Evolutionary conservation across 495 filamentous ascomycete species (phyloP).

Genomic region (Articulospora tetracladia): DNA sequence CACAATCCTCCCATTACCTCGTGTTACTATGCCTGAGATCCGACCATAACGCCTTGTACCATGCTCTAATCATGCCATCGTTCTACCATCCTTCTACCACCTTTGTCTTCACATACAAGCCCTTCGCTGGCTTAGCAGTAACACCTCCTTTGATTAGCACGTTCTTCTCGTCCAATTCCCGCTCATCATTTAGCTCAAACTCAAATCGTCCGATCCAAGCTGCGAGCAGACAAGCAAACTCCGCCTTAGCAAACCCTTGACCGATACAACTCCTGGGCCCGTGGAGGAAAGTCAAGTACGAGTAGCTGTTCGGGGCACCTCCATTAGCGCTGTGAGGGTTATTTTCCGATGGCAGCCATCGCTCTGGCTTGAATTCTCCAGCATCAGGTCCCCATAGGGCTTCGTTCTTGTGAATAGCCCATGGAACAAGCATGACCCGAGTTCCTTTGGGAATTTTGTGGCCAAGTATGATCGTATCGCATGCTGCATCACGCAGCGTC

Average conservation of each 20-base stretch:
- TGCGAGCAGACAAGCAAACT: slow-evolving; percentile 81
- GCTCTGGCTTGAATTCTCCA: slow-evolving; percentile 53
- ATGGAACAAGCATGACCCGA: slow-evolving; percentile 48
- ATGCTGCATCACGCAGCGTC: slow-evolving; percentile 54
- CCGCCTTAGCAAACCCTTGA: slow-evolving; percentile 71
- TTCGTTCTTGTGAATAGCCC: slow-evolving; percentile 54
- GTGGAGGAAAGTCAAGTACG: slow-evolving; percentile 58
- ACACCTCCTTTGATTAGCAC: slow-evolving; percentile 55
- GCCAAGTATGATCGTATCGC: slow-evolving; percentile 55
- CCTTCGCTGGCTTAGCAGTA: slow-evolving; percentile 60
- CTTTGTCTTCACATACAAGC: slow-evolving; percentile 58
- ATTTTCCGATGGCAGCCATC: slow-evolving; percentile 48
- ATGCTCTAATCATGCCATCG: background rate
- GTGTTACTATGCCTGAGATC: background rate
- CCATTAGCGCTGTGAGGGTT: slow-evolving; percentile 35
- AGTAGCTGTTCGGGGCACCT: slow-evolving; percentile 52
- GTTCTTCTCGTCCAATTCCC: slow-evolving; percentile 48
- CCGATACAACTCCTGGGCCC: slow-evolving; percentile 62
- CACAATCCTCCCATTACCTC: background rate
- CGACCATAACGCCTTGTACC: background rate
- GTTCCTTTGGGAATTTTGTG: slow-evolving; percentile 45
- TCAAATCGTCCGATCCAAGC: slow-evolving; percentile 68
- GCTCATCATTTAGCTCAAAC: slow-evolving; percentile 56
- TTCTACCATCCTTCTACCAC: slow-evolving; percentile 60
- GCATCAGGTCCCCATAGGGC: slow-evolving; percentile 57